Conservation (phyloP, 805 yeast species). For the Candida ortonii region DNA sequence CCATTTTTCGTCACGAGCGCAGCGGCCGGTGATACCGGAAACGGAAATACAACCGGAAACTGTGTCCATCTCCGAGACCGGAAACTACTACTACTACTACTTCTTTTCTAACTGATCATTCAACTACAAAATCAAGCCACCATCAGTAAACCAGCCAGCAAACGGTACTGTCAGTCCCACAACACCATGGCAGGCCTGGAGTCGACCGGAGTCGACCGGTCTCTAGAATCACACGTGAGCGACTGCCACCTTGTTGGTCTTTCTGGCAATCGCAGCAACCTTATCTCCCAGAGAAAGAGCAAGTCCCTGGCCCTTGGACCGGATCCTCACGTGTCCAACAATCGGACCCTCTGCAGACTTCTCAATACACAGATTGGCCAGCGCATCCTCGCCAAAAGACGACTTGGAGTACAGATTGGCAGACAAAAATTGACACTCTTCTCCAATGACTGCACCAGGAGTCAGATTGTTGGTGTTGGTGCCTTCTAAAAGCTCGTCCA, state of each 20-base stretch:
- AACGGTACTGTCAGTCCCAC: too few species aligned
- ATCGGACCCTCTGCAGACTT: slow-evolving; percentile 70
- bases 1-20: too few species aligned
- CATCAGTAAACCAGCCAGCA: too few species aligned
- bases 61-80: too few species aligned
- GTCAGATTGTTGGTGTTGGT: slow-evolving; percentile 95
- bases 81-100: not conserved
- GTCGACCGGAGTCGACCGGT: too few species aligned
- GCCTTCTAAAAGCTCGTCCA: slow-evolving; percentile 70
- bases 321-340: slow-evolving; percentile 91
- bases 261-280: slow-evolving; percentile 78
- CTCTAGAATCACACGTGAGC: slow-evolving; percentile 20
- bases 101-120: too few species aligned
- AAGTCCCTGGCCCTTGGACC: slow-evolving; percentile 97
- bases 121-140: too few species aligned
- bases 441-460: slow-evolving; percentile 86
- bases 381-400: slow-evolving; percentile 95
- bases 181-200: too few species aligned
- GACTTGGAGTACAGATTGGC: slow-evolving; percentile 92
- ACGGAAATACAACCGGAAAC: too few species aligned
- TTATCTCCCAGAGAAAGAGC: slow-evolving; percentile 94
- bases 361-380: slow-evolving; percentile 94
- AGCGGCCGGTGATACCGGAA: too few species aligned
- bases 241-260: slow-evolving; percentile 39
- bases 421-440: slow-evolving; percentile 85